Evolutionary conservation across 2,329 filamentous ascomycete species (phyloP).

Genomic region (Penicillium hesseltinei): DNA sequence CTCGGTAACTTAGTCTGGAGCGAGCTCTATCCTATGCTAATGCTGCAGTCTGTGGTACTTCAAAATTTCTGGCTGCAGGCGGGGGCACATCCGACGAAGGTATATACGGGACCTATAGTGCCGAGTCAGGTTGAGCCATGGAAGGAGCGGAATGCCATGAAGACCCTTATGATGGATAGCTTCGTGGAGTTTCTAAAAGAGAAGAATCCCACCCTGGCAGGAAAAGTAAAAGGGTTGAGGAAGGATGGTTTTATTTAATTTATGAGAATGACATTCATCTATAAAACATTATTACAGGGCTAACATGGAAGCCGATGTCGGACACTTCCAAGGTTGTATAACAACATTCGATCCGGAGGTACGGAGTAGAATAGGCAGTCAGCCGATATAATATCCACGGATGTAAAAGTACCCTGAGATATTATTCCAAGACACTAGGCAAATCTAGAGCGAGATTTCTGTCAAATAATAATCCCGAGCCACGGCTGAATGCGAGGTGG

Average conservation of each 20-base stretch:
- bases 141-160: neutral
- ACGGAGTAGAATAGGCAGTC: neutral
- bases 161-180: constrained; percentile 5
- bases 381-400: neutral
- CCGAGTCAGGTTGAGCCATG: constrained; percentile 10
- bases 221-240: neutral
- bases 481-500: neutral
- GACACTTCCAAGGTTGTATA: neutral
- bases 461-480: neutral
- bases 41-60: constrained; percentile 8
- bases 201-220: constrained; percentile 2
- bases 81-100: constrained; percentile 20
- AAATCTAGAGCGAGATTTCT: neutral
- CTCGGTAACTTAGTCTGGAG: constrained; percentile 25
- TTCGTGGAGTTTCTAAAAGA: constrained; percentile 3
- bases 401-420: neutral
- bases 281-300: too few species aligned
- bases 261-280: neutral
- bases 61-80: constrained; percentile 23
- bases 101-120: constrained; percentile 23
- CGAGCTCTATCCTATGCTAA: constrained; percentile 20
- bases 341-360: neutral
- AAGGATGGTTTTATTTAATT: neutral
- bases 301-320: neutral
- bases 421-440: neutral